phyloP scores from a whole-genome alignment of 78 protist species.

The Goniomonas avonlea region DNA sequence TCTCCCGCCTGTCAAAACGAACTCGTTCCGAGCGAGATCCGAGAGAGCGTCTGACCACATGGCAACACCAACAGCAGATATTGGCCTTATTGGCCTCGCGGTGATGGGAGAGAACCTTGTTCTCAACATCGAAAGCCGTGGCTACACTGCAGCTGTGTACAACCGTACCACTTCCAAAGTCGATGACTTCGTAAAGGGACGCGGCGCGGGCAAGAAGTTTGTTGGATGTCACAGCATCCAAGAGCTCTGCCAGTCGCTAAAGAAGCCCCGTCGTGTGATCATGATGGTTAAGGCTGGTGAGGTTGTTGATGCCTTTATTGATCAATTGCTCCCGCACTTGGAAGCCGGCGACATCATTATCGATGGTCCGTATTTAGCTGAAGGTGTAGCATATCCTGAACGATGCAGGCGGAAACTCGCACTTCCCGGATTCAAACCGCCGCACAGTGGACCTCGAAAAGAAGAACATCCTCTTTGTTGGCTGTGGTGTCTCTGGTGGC shows the following conservation, averaged over 20 bases:
- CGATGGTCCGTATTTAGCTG: too few relatives aligned
- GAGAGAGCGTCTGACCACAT: too few relatives aligned
- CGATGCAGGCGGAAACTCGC: slow-evolving; percentile 86
- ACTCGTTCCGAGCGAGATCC: too few relatives aligned
- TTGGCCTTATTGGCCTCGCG: slow-evolving; percentile 78
- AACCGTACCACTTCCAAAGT: slow-evolving; percentile 54
- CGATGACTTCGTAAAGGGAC: slow-evolving; percentile 63
- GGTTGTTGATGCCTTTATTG: slow-evolving; percentile 57
- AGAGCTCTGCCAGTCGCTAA: slow-evolving; percentile 44
- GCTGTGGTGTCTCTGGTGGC: slow-evolving; percentile 93
- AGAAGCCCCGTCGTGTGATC: slow-evolving; percentile 75
- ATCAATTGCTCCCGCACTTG: slow-evolving; percentile 39
- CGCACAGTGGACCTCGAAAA: slow-evolving; percentile 47
- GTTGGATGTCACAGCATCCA: slow-evolving; percentile 60
- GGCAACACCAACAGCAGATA: too few relatives aligned
- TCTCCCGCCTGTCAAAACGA: too few relatives aligned
- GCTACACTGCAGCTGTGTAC: slow-evolving; percentile 62
- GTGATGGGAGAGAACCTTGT: slow-evolving; percentile 93
- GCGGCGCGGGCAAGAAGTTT: slow-evolving; percentile 38
- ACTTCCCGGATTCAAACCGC: slow-evolving; percentile 64
- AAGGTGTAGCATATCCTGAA: too few relatives aligned
- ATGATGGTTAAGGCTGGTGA: slow-evolving; percentile 82
- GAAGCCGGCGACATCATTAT: slow-evolving; percentile 80
- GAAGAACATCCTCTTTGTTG: slow-evolving; percentile 71
- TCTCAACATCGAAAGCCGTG: slow-evolving; percentile 79